phyloP scores from a whole-genome alignment of 441 rosid genomes.

The California macrophylla region DNA sequence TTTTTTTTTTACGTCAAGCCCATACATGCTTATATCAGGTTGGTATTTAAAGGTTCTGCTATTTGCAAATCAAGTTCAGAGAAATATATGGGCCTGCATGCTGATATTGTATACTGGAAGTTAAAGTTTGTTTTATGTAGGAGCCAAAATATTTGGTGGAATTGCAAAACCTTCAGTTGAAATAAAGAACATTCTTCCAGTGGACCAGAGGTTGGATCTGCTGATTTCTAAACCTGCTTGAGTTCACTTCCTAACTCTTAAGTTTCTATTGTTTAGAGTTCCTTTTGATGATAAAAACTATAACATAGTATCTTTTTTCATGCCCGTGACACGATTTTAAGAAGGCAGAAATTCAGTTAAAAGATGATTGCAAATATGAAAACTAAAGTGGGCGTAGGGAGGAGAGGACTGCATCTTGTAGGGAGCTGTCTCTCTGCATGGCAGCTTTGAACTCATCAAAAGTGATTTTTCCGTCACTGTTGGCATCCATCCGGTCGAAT shows the following conservation, averaged over 20 bases:
- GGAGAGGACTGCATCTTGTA: constrained; percentile 50
- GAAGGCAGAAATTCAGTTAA: neutral
- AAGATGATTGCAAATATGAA: constrained; percentile 2
- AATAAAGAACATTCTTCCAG: neutral
- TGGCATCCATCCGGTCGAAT: constrained; percentile 63
- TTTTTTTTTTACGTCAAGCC: neutral
- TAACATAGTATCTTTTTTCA: constrained; percentile 1
- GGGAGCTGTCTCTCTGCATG: constrained; percentile 62
- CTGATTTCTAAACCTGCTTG: neutral
- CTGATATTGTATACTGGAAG: neutral
- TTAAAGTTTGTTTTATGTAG: neutral
- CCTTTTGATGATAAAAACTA: constrained; percentile 3
- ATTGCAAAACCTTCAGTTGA: neutral
- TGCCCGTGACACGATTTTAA: neutral
- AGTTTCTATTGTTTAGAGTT: constrained; percentile 2
- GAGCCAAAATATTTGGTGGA: neutral
- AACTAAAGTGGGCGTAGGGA: constrained; percentile 48
- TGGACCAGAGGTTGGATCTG: neutral
- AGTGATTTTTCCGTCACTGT: constrained; percentile 59
- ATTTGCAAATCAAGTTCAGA: neutral
- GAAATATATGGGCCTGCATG: neutral
- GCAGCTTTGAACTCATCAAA: constrained; percentile 73
- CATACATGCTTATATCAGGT: neutral
- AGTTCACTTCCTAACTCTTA: neutral
- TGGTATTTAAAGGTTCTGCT: neutral